Evolutionary conservation across 2,329 filamentous ascomycete genomes (phyloP).

Genomic region (Rutstroemia sp.): DNA sequence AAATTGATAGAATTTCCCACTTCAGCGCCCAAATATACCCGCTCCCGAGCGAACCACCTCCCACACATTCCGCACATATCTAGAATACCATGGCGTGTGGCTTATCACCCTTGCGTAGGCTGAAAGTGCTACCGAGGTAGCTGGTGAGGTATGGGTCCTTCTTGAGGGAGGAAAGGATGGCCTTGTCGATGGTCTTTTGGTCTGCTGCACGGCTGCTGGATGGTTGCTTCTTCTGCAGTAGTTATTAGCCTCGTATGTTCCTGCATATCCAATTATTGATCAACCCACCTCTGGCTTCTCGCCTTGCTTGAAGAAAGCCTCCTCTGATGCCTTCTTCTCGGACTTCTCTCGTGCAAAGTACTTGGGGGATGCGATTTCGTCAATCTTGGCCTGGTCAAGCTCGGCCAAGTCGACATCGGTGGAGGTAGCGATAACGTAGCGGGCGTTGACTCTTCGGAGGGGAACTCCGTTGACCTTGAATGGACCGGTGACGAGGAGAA

Average conservation of each 20-base stretch:
- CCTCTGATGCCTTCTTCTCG: constrained; percentile 93
- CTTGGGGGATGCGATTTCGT: constrained; percentile 63
- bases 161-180: constrained; percentile 91
- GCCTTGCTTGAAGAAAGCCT: constrained; percentile 99
- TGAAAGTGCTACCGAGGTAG: constrained; percentile 96
- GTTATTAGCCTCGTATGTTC: neutral
- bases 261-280: constrained; percentile 7
- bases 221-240: constrained; percentile 86
- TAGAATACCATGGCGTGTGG: constrained; percentile 99
- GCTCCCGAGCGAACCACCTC: neutral
- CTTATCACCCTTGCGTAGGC: constrained; percentile 98
- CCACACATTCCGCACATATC: constrained; percentile 19
- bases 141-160: constrained; percentile 90
- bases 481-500: constrained; percentile 96
- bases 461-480: constrained; percentile 99
- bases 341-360: constrained; percentile 97
- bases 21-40: constrained; percentile 34
- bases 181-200: constrained; percentile 98
- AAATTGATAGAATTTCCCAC: constrained; percentile 37
- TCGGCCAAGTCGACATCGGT: constrained; percentile 77
- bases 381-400: constrained; percentile 85
- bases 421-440: constrained; percentile 89
- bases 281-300: constrained; percentile 87
- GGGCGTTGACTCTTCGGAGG: constrained; percentile 86
- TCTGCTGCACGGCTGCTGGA: constrained; percentile 86